These are phyloP conservation scores for Syncephalastrum monosporum DNA, from an alignment of 371 early-diverging fungal species.

Conservation along the genomic window DNA sequence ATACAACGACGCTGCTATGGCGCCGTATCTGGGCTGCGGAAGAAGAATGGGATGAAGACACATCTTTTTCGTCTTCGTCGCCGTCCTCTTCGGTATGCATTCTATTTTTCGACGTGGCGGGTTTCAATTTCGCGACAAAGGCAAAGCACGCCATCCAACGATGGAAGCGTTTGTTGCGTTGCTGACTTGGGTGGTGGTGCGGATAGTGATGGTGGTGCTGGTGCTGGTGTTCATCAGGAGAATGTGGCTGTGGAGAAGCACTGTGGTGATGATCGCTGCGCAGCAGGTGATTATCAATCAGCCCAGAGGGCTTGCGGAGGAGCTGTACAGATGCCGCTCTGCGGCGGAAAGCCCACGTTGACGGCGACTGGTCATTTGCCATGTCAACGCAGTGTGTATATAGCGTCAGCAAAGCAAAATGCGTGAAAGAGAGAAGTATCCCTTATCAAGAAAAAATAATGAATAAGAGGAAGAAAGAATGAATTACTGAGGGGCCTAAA, in stretches of 20 bases:
- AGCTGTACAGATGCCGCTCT: slow-evolving; percentile 6
- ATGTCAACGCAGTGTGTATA: slow-evolving; percentile 1
- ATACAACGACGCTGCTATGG: slow-evolving; percentile 8
- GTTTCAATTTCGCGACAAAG: slow-evolving; percentile 19
- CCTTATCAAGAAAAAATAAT: slow-evolving; percentile 3
- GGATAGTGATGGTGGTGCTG: neutral
- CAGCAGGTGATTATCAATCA: neutral
- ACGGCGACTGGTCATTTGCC: neutral
- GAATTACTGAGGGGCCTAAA: neutral
- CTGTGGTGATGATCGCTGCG: no score
- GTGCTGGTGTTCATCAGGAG: neutral
- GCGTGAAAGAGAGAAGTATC: neutral
- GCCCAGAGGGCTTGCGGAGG: slow-evolving; percentile 4
- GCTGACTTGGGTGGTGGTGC: neutral
- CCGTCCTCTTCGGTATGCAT: neutral
- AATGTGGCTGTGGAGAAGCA: neutral
- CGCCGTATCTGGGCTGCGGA: slow-evolving; percentile 5
- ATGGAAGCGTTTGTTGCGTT: slow-evolving; percentile 10
- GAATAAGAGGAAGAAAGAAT: neutral
- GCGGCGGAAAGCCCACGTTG: no score
- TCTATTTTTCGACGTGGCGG: neutral
- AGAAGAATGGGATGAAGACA: slow-evolving; percentile 5
- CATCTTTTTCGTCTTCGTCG: slow-evolving; percentile 2
- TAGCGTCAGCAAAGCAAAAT: slow-evolving; percentile 4
- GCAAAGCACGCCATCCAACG: slow-evolving; percentile 23